Percentiles rank a stretch among this genome's conserved stretches.
Conservation (phyloP, 1,284 basidiomycete species). For the Ceratobasidium sp. region DNA sequence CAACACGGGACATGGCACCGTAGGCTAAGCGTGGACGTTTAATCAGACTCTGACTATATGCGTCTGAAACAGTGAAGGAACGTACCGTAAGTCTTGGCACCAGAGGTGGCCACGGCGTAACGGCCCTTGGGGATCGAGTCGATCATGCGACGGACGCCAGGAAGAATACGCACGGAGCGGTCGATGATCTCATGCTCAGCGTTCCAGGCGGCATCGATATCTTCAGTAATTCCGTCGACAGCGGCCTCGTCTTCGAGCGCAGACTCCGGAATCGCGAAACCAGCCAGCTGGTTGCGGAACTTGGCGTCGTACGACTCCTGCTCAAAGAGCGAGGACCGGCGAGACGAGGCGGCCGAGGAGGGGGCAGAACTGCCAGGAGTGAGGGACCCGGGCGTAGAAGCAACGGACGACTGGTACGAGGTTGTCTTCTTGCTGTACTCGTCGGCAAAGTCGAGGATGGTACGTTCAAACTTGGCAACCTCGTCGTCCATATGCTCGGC, state of each 20-base stretch:
- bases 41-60: constrained; percentile 37
- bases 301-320: constrained; percentile 28
- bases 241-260: constrained; percentile 54
- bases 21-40: constrained; percentile 59
- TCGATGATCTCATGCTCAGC: constrained; percentile 70
- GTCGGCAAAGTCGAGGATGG: constrained; percentile 78
- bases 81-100: constrained; percentile 75
- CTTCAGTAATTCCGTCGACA: constrained; percentile 57
- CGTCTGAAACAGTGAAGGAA: constrained; percentile 46
- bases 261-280: constrained; percentile 57
- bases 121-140: constrained; percentile 71
- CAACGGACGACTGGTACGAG: constrained; percentile 44
- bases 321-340: constrained; percentile 56
- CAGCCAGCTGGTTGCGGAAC: constrained; percentile 61
- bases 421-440: constrained; percentile 59
- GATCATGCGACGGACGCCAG: constrained; percentile 76
- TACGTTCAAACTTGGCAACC: constrained; percentile 73
- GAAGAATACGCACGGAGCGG: constrained; percentile 75
- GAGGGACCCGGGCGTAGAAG: constrained; percentile 47
- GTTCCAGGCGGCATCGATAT: constrained; percentile 61
- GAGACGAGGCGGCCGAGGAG: constrained; percentile 55
- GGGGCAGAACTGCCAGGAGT: constrained; percentile 46
- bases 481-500: constrained; percentile 73
- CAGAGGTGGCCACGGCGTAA: constrained; percentile 81
- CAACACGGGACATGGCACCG: constrained; percentile 76